Base-by-base conservation (phyloP, 2,329 filamentous ascomycete genomes). In the Aspergillus bombycis region DNA sequence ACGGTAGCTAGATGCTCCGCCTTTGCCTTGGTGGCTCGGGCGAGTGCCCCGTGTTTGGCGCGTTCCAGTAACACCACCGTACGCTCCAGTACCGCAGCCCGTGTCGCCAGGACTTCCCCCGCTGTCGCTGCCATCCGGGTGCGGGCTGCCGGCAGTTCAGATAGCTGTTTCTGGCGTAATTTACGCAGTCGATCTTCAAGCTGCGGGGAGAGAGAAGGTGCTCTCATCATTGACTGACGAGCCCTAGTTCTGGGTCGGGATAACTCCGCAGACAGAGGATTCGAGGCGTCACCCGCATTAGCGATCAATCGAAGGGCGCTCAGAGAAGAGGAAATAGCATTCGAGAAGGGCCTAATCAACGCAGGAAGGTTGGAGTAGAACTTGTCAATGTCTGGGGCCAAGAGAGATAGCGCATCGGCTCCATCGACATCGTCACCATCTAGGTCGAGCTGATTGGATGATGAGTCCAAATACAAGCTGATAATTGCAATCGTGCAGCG, bases 1-100 rank as follows among this genome's bases (percentile, higher is more conserved):
- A 81, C 77, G 36, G 67, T 72, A 32, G 73, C 73, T 62, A 81
- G 64, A 70, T 80, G 74, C 55, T 80, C 78, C 16, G 77, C 78
- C 62, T 75, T 75, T 4, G 77, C 77, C 63, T 72, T 78, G 26
- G 71, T 75, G 58, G 71, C 77, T 59, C 76, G 70, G 52, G 74
- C 71, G 48, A 78, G 57, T 21, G 71, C 73, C 23, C 78, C 78
- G 64, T 79, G 76, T 61, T 80, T 79, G 28, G 70, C 75, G 56
- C 78, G 70, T 62, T 80, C 78, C 43, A 81, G 66, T n/a, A 79
- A 68, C n/a, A 76, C 70, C 46, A 80, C 70, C 46, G 71, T 76
- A 21, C 74, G 72, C 68, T 80, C 77, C 38, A 80, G 66, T 14
- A 79, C 66, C 46, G 67, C 69, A 8, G 76, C 71, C 21, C 75